Conservation (phyloP, 495 filamentous ascomycete species). For the Neurospora hispaniola region DNA sequence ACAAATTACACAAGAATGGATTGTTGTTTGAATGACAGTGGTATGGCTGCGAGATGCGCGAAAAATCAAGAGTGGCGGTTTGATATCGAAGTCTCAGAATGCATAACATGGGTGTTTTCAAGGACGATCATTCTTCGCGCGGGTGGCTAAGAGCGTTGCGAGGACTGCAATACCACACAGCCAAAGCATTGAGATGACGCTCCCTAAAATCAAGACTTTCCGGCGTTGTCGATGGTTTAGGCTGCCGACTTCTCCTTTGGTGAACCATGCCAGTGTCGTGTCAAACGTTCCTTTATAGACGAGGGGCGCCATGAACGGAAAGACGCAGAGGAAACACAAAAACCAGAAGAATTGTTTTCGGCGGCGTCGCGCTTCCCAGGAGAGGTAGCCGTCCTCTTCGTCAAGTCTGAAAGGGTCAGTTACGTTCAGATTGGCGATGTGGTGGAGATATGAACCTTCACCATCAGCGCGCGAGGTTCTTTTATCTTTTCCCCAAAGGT, state of each 20-base stretch:
- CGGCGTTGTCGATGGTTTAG: slow-evolving; percentile 20
- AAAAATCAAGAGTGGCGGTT: not conserved
- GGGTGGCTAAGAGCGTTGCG: slow-evolving; percentile 1
- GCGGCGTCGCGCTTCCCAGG: slow-evolving; percentile 12
- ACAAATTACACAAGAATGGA: not conserved
- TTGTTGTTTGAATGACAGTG: not conserved
- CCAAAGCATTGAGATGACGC: slow-evolving; percentile 12
- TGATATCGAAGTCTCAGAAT: not conserved
- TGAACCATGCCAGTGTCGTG: slow-evolving; percentile 22
- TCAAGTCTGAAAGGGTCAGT: slow-evolving; percentile 2
- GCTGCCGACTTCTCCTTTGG: slow-evolving; percentile 19
- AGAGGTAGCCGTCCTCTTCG: slow-evolving; percentile 18
- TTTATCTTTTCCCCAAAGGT: slow-evolving; percentile 3
- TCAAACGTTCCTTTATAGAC: slow-evolving; percentile 19
- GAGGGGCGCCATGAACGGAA: slow-evolving; percentile 26
- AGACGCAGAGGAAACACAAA: slow-evolving; percentile 17
- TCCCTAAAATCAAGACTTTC: slow-evolving; percentile 13
- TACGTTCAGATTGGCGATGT: slow-evolving; percentile 6
- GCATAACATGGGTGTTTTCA: not conserved
- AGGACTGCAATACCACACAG: slow-evolving; percentile 6
- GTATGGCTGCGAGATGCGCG: not conserved
- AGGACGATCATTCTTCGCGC: not conserved
- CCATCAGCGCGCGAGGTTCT: not conserved
- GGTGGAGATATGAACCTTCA: slow-evolving; percentile 2
- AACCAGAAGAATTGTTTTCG: slow-evolving; percentile 20